Evolutionary conservation across 1,284 basidiomycete species (phyloP), one percentile per base, ranked within the genome.

Genomic region (Boletus mariae): DNA sequence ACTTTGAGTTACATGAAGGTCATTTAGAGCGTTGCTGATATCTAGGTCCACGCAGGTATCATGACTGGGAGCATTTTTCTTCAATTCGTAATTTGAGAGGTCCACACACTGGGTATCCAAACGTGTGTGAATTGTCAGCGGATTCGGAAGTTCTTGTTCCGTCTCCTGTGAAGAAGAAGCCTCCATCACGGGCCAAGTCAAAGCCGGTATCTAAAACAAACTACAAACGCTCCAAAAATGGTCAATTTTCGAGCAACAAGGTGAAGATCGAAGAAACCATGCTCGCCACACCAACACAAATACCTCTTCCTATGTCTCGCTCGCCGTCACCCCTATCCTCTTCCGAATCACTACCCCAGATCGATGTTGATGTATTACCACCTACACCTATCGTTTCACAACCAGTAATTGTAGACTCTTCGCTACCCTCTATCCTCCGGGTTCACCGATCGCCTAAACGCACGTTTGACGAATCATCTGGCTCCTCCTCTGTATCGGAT

Each of bases 51-150:
- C 46, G 15, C 62, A 91, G 89, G 32, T 94, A 94, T 66, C 89
- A 94, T 65, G 90, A 92, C 62, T 94, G 90, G 91, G 91, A 95
- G 65, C 93, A 95, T 68, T 95, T 94, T 66, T 93, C 90, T n/a
- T 92, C 89, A 20, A 88, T 95, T 49, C 87, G 92, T 38, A 94
- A 90, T 67, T 72, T 93, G 32, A 78, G 78, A n/a, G 92, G 92
- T 3, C 93, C 93, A 0, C 92, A 94, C 63, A 74, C 80, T 0
- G 93, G 92, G 6, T 73, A 87, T 5, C 92, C 93, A 4, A 73
- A 76, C 51, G 83, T 94, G 11, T 69, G 74, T 45, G 89, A 92
- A 67, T 70, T 75, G 1, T 69, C 75, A 12, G 71, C 65, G 3
- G 61, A 63, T 26, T 55, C 70, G 65, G 62, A 61, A 15, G 57